These are phyloP conservation scores for Rhodotorula sp. DNA, from an alignment of 1,284 basidiomycete genomes.

Conservation along the genomic window DNA sequence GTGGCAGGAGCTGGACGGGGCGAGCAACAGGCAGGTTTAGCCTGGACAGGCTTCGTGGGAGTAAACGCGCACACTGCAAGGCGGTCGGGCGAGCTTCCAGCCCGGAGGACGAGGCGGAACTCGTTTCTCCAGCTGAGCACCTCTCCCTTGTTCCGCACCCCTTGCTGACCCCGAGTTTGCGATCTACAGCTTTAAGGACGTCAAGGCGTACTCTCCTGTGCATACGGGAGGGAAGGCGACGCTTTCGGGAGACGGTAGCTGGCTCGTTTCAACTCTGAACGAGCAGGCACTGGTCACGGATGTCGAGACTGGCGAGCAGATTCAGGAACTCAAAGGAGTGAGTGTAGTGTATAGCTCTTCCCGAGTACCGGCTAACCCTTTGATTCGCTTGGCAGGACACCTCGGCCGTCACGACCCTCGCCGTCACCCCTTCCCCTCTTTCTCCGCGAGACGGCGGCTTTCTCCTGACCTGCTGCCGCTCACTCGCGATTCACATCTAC, in stretches of 20 bases:
- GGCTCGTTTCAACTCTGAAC: constrained; percentile 79
- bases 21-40: too few species aligned
- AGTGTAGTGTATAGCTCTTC: constrained; percentile 61
- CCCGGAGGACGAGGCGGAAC: not conserved
- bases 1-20: not conserved
- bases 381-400: constrained; percentile 51
- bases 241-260: constrained; percentile 72
- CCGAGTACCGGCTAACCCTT: constrained; percentile 51
- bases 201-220: constrained; percentile 57
- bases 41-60: too few species aligned
- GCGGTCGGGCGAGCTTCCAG: not conserved
- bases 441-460: constrained; percentile 47
- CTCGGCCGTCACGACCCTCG: constrained; percentile 56
- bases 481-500: constrained; percentile 56
- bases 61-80: too few species aligned
- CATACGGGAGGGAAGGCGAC: constrained; percentile 86
- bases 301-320: constrained; percentile 66
- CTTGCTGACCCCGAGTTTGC: not conserved
- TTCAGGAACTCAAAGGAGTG: constrained; percentile 79
- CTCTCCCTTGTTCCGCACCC: not conserved
- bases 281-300: constrained; percentile 84
- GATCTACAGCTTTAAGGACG: constrained; percentile 39
- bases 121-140: not conserved
- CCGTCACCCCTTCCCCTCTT: constrained; percentile 45
- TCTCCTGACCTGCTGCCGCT: constrained; percentile 55